Conservation (phyloP, 2,329 filamentous ascomycete genomes). For the Fusarium sp. region DNA sequence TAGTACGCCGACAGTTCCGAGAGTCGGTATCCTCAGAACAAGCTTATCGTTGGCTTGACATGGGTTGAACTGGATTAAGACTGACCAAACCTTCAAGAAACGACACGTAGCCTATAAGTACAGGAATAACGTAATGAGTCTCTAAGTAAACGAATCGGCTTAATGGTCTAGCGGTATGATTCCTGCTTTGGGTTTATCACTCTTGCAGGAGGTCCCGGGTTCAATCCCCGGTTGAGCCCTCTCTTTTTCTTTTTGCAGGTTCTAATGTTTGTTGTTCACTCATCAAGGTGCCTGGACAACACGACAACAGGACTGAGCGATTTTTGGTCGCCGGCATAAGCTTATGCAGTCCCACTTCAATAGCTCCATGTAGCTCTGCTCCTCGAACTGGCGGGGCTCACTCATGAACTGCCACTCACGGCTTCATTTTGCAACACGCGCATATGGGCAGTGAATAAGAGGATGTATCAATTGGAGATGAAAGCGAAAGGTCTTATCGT, state of each 20-base stretch:
- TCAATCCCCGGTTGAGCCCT: constrained; percentile 54
- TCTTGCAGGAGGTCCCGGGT: constrained; percentile 58
- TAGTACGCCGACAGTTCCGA: no score
- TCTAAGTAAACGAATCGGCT: neutral
- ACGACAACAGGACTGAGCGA: neutral
- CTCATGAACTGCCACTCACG: neutral
- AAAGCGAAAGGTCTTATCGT: no score
- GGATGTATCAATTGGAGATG: no score
- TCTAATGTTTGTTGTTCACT: neutral
- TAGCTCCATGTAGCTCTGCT: neutral
- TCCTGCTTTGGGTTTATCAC: constrained; percentile 27
- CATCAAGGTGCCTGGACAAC: neutral
- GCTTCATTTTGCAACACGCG: neutral
- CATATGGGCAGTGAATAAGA: neutral
- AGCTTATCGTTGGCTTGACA: neutral
- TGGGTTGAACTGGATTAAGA: neutral
- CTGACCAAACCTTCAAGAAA: fast-evolving
- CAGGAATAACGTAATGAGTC: fast-evolving
- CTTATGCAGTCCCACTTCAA: neutral
- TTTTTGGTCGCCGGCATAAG: neutral
- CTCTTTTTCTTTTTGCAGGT: neutral
- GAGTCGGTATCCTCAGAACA: neutral
- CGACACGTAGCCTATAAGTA: fast-evolving
- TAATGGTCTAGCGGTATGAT: constrained; percentile 37
- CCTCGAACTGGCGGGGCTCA: neutral